Evolutionary conservation across 805 yeast species (phyloP), one percentile per base, ranked within the genome.

Genomic region (Dipodascus geniculatus): DNA sequence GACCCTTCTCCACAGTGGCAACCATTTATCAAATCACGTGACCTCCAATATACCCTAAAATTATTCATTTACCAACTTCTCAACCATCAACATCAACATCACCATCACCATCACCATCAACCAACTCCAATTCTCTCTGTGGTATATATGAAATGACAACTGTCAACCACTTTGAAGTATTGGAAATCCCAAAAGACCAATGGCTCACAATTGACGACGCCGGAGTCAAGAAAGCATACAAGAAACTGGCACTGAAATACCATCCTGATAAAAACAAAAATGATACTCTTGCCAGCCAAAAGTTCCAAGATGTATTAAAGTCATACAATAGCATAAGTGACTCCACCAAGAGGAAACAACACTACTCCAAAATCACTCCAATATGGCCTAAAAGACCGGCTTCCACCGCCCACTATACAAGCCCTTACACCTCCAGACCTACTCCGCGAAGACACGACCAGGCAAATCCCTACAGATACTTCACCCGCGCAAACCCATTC

Each of bases 251-350:
- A 0, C 75, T 91, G 61, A 91, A 93, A 68, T 91, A 80, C 67
- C 99, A 93, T 68, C 99, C 99, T 19, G 99, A 93, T 70, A 93
- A 93, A 69, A 96, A 98, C 14, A 85, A 95, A 14, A 96, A 97
- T 60, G 85, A 89, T 68, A 17, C 11, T n/a, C 14, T 38, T n/a
- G 62, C 68, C 20, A 88, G 96, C 17, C 44, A 38, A 17, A 38
- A 38, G 20, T 38, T 38, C 14, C 44, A 38, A n/a, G 20, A 17
- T 3, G 20, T 38, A 4, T 17, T 38, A 17, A 38, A 14, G 14
- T 4, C 44, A 3, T 38, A 38, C 44, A 38, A 38, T 38, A 17
- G 20, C 17, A 11, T 38, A 14, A 38, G 44, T 16, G 44, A 38
- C 8, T 4, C 20, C 4, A n/a, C 11, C 6, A 38, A 38, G 20